These are phyloP conservation scores for Leccinum fallax DNA, from an alignment of 1,284 basidiomycete species.

Conservation along the genomic window DNA sequence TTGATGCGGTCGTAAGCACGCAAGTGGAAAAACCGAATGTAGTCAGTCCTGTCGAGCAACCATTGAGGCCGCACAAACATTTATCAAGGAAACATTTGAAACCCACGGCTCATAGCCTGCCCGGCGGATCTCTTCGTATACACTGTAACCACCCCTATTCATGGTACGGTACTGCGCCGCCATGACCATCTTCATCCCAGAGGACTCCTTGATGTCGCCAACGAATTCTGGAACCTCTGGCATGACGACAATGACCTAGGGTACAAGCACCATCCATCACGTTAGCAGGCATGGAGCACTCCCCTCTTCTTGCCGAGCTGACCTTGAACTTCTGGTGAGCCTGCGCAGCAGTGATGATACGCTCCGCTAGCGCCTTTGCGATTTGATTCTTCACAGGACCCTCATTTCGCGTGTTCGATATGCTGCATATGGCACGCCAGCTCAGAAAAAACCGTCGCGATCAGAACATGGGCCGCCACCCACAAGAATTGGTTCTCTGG, in stretches of 20 bases:
- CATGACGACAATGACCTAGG: constrained; percentile 75
- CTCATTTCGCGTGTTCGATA: constrained; percentile 69
- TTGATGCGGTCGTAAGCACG: constrained; percentile 92
- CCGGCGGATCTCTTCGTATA: constrained; percentile 80
- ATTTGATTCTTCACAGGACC: constrained; percentile 82
- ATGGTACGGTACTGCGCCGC: constrained; percentile 84
- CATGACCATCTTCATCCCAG: constrained; percentile 79
- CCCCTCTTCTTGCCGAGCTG: neutral
- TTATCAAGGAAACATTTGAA: neutral
- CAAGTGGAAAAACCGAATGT: constrained; percentile 88
- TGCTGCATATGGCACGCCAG: constrained; percentile 46
- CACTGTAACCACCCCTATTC: constrained; percentile 83
- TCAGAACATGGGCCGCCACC: constrained; percentile 34
- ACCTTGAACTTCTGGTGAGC: constrained; percentile 81
- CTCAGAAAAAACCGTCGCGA: constrained; percentile 14
- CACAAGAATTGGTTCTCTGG: constrained; percentile 94
- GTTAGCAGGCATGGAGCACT: constrained; percentile 8
- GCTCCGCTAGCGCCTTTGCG: constrained; percentile 77
- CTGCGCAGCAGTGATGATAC: constrained; percentile 79
- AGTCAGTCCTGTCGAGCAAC: constrained; percentile 57
- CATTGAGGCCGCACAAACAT: constrained; percentile 4
- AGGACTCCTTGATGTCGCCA: constrained; percentile 69
- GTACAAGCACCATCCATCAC: neutral
- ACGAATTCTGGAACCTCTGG: constrained; percentile 84
- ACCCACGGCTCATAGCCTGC: constrained; percentile 83